These are phyloP conservation scores for Dactylella cylindrospora DNA, from an alignment of 2,329 filamentous ascomycete species.

Conservation along the genomic window DNA sequence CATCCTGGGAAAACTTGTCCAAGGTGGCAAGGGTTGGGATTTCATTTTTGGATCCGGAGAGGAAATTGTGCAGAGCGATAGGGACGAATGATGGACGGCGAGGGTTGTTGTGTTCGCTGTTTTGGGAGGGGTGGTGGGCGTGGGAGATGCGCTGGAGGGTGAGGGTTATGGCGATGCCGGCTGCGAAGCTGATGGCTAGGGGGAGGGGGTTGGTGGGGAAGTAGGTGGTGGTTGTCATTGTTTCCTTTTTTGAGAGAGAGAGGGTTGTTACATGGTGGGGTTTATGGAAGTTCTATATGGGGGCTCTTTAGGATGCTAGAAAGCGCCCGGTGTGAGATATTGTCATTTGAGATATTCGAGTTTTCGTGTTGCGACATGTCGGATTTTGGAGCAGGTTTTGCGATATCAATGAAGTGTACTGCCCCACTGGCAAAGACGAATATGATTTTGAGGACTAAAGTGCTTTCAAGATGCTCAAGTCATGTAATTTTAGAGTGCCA, in stretches of 20 bases:
- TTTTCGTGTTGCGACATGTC: no score
- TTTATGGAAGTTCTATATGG: no score
- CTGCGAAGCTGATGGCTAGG: slow-evolving; percentile 20
- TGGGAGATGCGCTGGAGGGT: slow-evolving; percentile 18
- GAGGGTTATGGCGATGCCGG: slow-evolving; percentile 23
- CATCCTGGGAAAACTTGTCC: not conserved
- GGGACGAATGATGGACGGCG: slow-evolving; percentile 27
- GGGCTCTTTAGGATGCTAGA: no score
- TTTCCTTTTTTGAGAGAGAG: not conserved
- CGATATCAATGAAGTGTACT: no score
- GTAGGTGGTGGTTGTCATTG: slow-evolving; percentile 6
- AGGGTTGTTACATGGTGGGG: slow-evolving; percentile 4
- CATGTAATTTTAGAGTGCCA: no score
- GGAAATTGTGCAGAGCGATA: slow-evolving; percentile 27
- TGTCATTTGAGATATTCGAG: no score
- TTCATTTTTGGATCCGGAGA: not conserved
- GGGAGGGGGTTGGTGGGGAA: slow-evolving; percentile 15
- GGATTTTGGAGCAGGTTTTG: no score
- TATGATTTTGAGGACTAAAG: no score
- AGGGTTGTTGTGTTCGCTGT: not conserved
- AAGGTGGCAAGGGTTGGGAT: no score
- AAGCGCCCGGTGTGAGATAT: no score
- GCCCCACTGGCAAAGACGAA: no score
- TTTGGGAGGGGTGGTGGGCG: not conserved
- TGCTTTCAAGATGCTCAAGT: no score